Evolutionary conservation across 129 eudicot species (phyloP).

Genomic region (Chrysanthemum seticuspe): DNA sequence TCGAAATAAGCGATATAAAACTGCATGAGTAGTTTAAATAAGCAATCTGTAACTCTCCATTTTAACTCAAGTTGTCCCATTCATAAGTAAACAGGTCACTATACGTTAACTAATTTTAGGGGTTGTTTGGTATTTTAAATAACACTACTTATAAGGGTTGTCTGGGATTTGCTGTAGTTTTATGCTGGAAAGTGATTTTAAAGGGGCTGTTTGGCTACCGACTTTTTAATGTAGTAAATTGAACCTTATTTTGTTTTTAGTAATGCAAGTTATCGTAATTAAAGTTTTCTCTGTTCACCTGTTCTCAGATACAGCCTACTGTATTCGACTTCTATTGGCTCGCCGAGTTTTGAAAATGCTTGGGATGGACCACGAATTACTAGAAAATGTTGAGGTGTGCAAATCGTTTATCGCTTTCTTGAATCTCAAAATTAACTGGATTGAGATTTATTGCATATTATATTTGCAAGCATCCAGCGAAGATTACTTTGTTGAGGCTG

Average conservation of each 20-base stretch:
- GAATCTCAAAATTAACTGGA: not conserved
- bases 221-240: too few species aligned
- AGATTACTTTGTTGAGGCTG: conserved; percentile 53
- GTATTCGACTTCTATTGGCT: conserved; percentile 56
- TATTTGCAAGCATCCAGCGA: conserved; percentile 44
- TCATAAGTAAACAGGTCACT: too few species aligned
- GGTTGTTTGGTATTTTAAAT: too few species aligned
- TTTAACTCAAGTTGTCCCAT: too few species aligned
- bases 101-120: too few species aligned
- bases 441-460: not conserved
- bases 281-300: not conserved
- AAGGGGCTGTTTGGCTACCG: too few species aligned
- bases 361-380: conserved; percentile 53
- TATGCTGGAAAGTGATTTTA: too few species aligned
- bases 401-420: not conserved
- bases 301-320: conserved; percentile 23
- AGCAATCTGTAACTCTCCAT: too few species aligned
- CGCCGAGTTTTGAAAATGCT: conserved; percentile 56
- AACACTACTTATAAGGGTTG: too few species aligned
- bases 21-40: too few species aligned
- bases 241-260: not conserved
- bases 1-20: too few species aligned
- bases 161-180: too few species aligned
- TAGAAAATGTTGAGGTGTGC: conserved; percentile 58
- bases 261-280: not conserved